phyloP scores from a whole-genome alignment of 768 basidiomycete species.

The Xerocomus brunneocitrinus region DNA sequence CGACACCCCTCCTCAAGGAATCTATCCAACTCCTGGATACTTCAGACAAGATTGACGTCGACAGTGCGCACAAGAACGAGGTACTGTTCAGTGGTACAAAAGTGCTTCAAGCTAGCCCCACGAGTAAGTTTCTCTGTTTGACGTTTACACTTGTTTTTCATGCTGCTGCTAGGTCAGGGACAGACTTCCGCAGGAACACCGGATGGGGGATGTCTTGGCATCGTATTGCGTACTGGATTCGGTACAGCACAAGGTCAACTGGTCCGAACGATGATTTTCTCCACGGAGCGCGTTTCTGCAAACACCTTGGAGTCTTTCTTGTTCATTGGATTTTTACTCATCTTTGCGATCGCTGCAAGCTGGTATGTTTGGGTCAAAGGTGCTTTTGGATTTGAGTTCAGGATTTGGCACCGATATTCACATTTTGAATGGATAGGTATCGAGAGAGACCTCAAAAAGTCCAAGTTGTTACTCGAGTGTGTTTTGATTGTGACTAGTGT shows the following conservation, averaged over 20 bases:
- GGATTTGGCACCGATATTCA: slow-evolving; percentile 3
- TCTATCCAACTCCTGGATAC: slow-evolving; percentile 82
- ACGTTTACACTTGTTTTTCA: not conserved
- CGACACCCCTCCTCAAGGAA: slow-evolving; percentile 94
- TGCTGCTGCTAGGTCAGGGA: slow-evolving; percentile 21
- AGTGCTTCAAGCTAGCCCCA: slow-evolving; percentile 71
- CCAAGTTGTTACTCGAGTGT: slow-evolving; percentile 91
- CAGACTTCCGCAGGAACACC: slow-evolving; percentile 60
- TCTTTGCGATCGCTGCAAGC: slow-evolving; percentile 95
- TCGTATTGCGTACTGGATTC: slow-evolving; percentile 93
- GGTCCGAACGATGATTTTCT: slow-evolving; percentile 98
- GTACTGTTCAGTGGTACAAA: slow-evolving; percentile 97
- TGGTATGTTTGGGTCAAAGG: slow-evolving; percentile 99
- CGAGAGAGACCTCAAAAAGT: slow-evolving; percentile 89
- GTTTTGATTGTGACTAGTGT: slow-evolving; percentile 96
- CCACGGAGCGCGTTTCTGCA: slow-evolving; percentile 92
- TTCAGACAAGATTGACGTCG: slow-evolving; percentile 75
- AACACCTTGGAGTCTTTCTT: slow-evolving; percentile 95
- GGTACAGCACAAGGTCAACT: slow-evolving; percentile 97
- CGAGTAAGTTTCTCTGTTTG: slow-evolving; percentile 29
- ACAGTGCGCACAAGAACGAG: slow-evolving; percentile 80
- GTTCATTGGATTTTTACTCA: slow-evolving; percentile 96
- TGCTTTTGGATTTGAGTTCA: slow-evolving; percentile 28
- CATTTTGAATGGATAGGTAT: slow-evolving; percentile 51
- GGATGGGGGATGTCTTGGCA: slow-evolving; percentile 87